Conservation (phyloP, 768 basidiomycete genomes). For the Termitomyces sp. region DNA sequence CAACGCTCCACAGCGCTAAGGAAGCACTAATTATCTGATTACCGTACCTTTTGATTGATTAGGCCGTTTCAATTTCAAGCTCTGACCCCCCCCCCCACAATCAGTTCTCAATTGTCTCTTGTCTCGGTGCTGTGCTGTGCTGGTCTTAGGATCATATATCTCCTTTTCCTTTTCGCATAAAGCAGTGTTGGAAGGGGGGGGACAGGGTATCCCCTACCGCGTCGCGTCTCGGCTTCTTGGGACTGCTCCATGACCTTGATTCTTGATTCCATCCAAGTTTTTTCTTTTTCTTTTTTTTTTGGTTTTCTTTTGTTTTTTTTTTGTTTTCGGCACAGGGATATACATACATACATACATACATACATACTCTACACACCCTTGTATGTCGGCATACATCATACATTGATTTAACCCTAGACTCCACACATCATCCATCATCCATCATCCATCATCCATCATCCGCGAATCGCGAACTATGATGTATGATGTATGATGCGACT, state of each 20-base stretch:
- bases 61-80: background rate
- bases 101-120: background rate
- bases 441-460: background rate
- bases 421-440: background rate
- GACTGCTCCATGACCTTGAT: background rate
- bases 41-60: no score
- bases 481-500: background rate
- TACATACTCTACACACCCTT: no score
- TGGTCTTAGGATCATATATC: background rate
- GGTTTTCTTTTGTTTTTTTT: no score
- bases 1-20: background rate
- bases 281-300: no score
- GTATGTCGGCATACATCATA: no score
- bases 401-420: background rate
- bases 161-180: background rate
- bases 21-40: background rate
- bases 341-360: no score
- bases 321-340: no score
- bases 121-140: background rate
- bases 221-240: background rate
- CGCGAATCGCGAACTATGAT: slow-evolving; percentile 9
- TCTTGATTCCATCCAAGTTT: no score
- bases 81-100: background rate
- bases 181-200: background rate
- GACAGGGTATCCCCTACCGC: no score